Evolutionary conservation across 495 filamentous ascomycete genomes (phyloP).

Genomic region (Parathielavia hyrcaniae): DNA sequence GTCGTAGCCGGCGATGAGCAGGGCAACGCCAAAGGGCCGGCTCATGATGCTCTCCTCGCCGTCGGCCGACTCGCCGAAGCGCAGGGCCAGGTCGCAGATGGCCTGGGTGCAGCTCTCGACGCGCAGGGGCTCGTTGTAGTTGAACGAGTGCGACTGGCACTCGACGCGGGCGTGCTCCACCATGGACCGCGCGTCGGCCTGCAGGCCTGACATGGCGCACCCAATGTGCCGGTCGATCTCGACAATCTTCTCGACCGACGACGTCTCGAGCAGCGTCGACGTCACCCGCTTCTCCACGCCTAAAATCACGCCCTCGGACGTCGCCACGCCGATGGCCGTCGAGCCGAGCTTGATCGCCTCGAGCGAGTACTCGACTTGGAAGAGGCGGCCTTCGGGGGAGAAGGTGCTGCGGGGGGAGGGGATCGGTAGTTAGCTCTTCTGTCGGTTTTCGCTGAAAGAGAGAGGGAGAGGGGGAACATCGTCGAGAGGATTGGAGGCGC

Average conservation of each 20-base stretch:
- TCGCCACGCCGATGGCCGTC: constrained; percentile 96
- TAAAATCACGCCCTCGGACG: constrained; percentile 84
- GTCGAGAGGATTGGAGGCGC: background rate
- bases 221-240: constrained; percentile 98
- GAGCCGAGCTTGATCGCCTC: constrained; percentile 99
- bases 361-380: constrained; percentile 99
- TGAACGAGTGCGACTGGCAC: constrained; percentile 90
- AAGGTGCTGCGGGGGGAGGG: constrained; percentile 66
- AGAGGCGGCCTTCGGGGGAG: constrained; percentile 98
- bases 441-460: background rate
- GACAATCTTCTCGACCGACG: constrained; percentile 97
- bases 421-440: constrained; percentile 8
- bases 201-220: constrained; percentile 95
- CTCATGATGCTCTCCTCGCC: constrained; percentile 98
- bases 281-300: constrained; percentile 99
- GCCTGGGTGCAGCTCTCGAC: constrained; percentile 98
- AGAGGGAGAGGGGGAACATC: too few relatives aligned
- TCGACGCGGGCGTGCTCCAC: constrained; percentile 97
- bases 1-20: constrained; percentile 94
- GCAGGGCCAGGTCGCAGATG: constrained; percentile 91
- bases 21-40: constrained; percentile 90
- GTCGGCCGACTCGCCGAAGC: constrained; percentile 95
- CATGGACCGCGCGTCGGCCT: constrained; percentile 93
- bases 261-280: constrained; percentile 90
- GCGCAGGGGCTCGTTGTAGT: constrained; percentile 88